Evolutionary conservation across 164 flowering plant species (phyloP).

Genomic region (Vitis cinerea): DNA sequence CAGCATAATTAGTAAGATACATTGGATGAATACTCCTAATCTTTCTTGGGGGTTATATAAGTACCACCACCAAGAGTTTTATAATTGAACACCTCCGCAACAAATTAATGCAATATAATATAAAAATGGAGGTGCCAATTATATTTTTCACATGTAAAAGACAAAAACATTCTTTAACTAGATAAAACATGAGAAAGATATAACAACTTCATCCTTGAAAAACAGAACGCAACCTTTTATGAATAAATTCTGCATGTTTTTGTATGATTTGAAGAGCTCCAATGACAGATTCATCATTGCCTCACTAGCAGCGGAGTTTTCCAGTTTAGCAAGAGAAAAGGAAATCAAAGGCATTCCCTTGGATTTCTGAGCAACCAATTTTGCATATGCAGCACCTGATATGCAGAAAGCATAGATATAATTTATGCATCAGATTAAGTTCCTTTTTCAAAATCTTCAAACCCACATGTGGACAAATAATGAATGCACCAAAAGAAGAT

Average conservation of each 20-base stretch:
- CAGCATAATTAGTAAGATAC: too few relatives aligned
- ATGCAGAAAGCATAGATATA: not conserved
- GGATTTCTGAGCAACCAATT: constrained; percentile 72
- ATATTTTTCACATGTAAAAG: not conserved
- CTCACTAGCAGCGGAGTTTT: constrained; percentile 52
- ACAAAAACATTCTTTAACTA: not conserved
- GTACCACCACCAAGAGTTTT: not conserved
- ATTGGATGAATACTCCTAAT: too few relatives aligned
- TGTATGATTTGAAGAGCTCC: constrained; percentile 54
- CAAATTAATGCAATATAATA: not conserved
- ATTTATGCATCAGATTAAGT: not conserved
- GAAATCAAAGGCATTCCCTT: constrained; percentile 83
- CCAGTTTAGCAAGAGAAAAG: constrained; percentile 55
- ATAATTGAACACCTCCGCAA: not conserved
- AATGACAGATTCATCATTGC: constrained; percentile 64
- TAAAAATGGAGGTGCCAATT: not conserved
- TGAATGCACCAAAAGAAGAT: not conserved
- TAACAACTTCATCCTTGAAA: not conserved
- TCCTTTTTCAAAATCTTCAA: not conserved
- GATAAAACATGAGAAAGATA: not conserved
- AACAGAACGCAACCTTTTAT: constrained; percentile 44
- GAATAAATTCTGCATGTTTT: constrained; percentile 28
- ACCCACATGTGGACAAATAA: not conserved
- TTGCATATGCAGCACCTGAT: constrained; percentile 56
- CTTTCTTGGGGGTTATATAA: not conserved